These are phyloP conservation scores for Omphalotus guepiniiformis DNA, from an alignment of 768 basidiomycete genomes.

Conservation along the genomic window DNA sequence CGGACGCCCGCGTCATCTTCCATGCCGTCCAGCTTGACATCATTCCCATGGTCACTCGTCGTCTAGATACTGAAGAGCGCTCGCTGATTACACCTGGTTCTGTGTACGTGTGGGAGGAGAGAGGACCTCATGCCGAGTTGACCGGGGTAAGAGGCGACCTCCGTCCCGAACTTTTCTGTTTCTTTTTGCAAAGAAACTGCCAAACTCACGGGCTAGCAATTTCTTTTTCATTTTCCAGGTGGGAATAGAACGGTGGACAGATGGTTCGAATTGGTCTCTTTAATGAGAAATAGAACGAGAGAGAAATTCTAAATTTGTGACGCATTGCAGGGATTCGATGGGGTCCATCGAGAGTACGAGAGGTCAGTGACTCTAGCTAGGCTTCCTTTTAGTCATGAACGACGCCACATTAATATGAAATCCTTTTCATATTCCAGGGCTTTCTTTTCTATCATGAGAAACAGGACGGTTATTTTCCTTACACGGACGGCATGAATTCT, in stretches of 20 bases:
- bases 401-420: no score
- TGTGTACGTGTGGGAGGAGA: slow-evolving; percentile 85
- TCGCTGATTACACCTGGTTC: slow-evolving; percentile 67
- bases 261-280: slow-evolving; percentile 38
- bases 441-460: slow-evolving; percentile 82
- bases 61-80: slow-evolving; percentile 74
- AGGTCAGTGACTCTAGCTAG: slow-evolving; percentile 37
- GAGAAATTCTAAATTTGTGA: no score
- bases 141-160: no score
- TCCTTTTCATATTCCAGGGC: slow-evolving; percentile 46
- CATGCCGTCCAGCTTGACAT: slow-evolving; percentile 63
- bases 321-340: slow-evolving; percentile 54
- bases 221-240: slow-evolving; percentile 37
- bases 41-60: slow-evolving; percentile 76
- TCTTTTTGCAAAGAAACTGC: no score
- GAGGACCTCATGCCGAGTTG: slow-evolving; percentile 65
- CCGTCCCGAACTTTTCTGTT: no score
- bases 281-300: neutral
- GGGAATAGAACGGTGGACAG: slow-evolving; percentile 81
- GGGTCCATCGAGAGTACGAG: slow-evolving; percentile 78
- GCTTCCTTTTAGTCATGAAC: neutral
- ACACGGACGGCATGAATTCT: slow-evolving; percentile 38
- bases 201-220: slow-evolving; percentile 9
- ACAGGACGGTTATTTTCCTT: slow-evolving; percentile 40
- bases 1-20: slow-evolving; percentile 60